Conservation (phyloP, 192 early-diverging fungal genomes). For the Entophlyctis luteolus region DNA sequence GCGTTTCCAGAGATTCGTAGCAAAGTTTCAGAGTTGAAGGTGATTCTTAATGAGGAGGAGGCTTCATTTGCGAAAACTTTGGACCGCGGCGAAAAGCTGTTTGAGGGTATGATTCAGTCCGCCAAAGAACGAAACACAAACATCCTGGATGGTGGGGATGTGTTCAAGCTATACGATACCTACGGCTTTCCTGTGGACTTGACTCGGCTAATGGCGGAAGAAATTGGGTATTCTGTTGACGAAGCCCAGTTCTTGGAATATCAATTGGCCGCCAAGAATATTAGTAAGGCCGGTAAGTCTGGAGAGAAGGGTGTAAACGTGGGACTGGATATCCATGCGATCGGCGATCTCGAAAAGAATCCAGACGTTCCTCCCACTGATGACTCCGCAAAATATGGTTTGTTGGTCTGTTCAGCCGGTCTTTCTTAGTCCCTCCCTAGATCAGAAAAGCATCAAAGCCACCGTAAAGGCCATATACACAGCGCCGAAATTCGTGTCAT, state of each 20-base stretch:
- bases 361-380: constrained; percentile 72
- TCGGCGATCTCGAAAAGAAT: constrained; percentile 79
- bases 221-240: constrained; percentile 79
- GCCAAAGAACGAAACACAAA: constrained; percentile 59
- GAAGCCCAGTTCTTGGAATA: constrained; percentile 76
- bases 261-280: constrained; percentile 73
- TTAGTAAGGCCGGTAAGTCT: constrained; percentile 57
- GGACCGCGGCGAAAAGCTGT: constrained; percentile 93
- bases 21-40: constrained; percentile 80
- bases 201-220: constrained; percentile 97
- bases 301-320: constrained; percentile 56
- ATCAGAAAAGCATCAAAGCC: constrained; percentile 64
- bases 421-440: constrained; percentile 20
- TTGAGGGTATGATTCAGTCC: constrained; percentile 69
- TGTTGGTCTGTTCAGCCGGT: constrained; percentile 2
- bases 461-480: constrained; percentile 76
- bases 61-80: constrained; percentile 90
- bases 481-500: constrained; percentile 46
- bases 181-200: constrained; percentile 98
- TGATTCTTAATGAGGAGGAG: constrained; percentile 95
- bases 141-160: constrained; percentile 78
- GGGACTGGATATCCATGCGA: constrained; percentile 85
- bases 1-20: constrained; percentile 85
- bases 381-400: constrained; percentile 81
- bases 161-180: constrained; percentile 97